Percentiles rank a stretch among this genome's conserved stretches.
phyloP scores from a whole-genome alignment of 768 basidiomycete genomes.

The Lentinula detonsa region DNA sequence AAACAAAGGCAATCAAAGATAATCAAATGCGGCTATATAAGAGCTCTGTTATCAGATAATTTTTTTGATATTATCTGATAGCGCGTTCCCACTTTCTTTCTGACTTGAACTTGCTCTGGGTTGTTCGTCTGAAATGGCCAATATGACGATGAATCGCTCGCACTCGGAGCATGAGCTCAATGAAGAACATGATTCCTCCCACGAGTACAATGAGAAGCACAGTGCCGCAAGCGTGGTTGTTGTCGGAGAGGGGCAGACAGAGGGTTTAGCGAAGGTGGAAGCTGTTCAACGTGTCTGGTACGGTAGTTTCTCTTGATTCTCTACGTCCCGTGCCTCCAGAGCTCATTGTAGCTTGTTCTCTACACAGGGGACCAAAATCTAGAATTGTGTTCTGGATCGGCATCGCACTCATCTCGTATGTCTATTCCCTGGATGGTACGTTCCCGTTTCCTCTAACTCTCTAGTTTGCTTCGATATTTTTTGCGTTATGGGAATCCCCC shows the following conservation, averaged over 20 bases:
- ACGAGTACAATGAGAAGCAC: background rate
- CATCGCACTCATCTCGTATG: constrained; percentile 44
- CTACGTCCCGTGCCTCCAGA: background rate
- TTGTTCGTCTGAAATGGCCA: background rate
- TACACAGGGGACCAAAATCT: constrained; percentile 14
- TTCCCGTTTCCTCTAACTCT: background rate
- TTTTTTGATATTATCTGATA: background rate
- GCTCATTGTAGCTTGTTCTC: background rate
- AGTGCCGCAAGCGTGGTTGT: background rate
- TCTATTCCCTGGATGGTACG: constrained; percentile 48
- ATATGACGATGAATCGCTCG: background rate
- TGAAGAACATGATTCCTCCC: background rate
- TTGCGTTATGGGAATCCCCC: background rate
- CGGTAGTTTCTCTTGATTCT: background rate
- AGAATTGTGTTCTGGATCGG: constrained; percentile 40
- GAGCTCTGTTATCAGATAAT: background rate
- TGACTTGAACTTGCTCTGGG: background rate
- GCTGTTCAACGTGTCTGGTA: constrained; percentile 6
- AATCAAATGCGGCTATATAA: background rate
- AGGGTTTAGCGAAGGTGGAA: constrained; percentile 5
- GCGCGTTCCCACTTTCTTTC: background rate
- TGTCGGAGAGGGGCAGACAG: background rate
- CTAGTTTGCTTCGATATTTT: background rate
- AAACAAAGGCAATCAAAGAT: background rate
- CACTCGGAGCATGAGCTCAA: background rate